Base-by-base conservation (phyloP, 2,329 filamentous ascomycete species). In the Fusarium tjaetaba region DNA sequence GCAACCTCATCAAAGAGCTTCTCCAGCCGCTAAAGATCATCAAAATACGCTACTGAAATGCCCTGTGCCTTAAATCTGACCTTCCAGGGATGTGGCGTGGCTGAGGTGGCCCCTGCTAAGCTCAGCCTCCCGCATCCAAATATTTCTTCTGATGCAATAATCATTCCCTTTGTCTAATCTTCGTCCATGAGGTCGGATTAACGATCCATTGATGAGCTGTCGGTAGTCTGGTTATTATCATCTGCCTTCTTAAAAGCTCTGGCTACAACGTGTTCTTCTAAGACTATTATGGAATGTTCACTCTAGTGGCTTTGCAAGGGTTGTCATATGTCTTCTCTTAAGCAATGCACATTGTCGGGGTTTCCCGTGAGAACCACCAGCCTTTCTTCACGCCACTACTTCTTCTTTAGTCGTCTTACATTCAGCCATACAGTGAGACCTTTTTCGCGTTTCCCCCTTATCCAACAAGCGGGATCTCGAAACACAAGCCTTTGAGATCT, bases 111-210 rank as follows among this genome's bases (percentile, higher is more conserved):
- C 66, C 42, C 56, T 43, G 49, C 38, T 43, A 22, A 64, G 57
- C 71, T 65, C 71, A 73, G 71, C 71, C 71, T 65, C 71, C 61
- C 70, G 53, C 70, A 73, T 51, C 34, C 34, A 36, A 36, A 36
- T 18, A 48, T 41, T 59, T 39, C 51, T 34, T 57, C 36, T 46
- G 51, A 28, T 65, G 28, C 32, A 42, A 67, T 53, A 49, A 38
- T 53, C 43, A 30, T 48, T 58, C 30, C n/a, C 48, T 48, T 53
- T 42, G 28, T 61, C 63, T 57, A 58, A 49, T 51, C 24, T 36
- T 49, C 32, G 20, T 49, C 24, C 15, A 28, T 14, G 26, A 45
- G 24, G n/a, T 20, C 24, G 32, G n/a, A 34, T 59, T 59, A 26
- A 28, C 41, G 15, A 46, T 28, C 36, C 32, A 46, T 61, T 43